A percentile compares a stretch with the other conserved stretches of the same genome.
Conservation (phyloP, 371 early-diverging fungal genomes). For the Choanephora cucurbitarum region DNA sequence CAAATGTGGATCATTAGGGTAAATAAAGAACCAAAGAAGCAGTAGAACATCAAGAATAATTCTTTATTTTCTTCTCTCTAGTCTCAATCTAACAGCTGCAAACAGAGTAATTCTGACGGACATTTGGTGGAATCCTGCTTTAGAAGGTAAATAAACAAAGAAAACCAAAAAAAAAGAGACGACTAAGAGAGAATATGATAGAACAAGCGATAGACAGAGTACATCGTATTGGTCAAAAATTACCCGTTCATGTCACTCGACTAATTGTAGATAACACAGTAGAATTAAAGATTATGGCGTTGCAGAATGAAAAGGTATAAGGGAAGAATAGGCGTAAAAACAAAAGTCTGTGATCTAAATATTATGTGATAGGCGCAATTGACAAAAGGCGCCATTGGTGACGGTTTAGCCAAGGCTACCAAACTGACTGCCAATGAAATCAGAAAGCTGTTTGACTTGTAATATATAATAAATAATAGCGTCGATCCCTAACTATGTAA, state of each 20-base stretch:
- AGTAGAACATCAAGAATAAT: constrained; percentile 2
- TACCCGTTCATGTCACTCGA: constrained; percentile 61
- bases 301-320: constrained; percentile 52
- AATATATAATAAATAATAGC: no score
- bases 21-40: constrained; percentile 14
- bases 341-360: not conserved
- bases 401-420: constrained; percentile 36
- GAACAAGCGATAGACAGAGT: constrained; percentile 90
- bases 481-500: not conserved
- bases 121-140: constrained; percentile 88
- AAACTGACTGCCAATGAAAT: constrained; percentile 48
- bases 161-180: not conserved
- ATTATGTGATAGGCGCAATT: constrained; percentile 32
- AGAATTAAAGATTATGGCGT: constrained; percentile 62
- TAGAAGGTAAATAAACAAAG: constrained; percentile 66
- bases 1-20: constrained; percentile 73
- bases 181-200: no score
- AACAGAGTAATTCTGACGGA: constrained; percentile 76
- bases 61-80: constrained; percentile 17
- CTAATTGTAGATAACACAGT: constrained; percentile 60
- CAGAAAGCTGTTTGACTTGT: constrained; percentile 36
- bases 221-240: constrained; percentile 81
- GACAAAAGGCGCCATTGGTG: constrained; percentile 48
- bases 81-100: constrained; percentile 76
- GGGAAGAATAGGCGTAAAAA: not conserved